Evolutionary conservation across 306 rosid genomes (phyloP).

Genomic region (Sicyos baderoa): DNA sequence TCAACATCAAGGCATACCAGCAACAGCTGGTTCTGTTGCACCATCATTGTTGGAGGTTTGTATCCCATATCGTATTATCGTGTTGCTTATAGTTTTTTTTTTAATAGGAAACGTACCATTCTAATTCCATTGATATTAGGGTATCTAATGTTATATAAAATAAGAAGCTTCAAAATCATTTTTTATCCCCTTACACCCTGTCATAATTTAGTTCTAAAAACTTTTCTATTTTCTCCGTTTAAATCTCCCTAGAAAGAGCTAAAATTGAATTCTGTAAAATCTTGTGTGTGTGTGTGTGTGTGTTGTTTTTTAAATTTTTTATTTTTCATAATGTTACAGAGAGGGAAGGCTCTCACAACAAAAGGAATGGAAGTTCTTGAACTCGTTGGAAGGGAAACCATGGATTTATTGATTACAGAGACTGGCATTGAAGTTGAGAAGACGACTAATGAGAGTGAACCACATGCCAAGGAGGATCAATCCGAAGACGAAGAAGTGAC

Average conservation of each 20-base stretch:
- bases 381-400: constrained; percentile 86
- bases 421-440: constrained; percentile 88
- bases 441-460: constrained; percentile 32
- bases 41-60: constrained; percentile 86
- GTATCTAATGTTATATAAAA: neutral
- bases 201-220: neutral
- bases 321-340: constrained; percentile 35
- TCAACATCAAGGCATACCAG: constrained; percentile 44
- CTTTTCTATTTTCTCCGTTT: neutral
- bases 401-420: constrained; percentile 82
- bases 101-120: neutral
- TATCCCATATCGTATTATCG: constrained; percentile 22
- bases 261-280: neutral
- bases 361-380: constrained; percentile 98
- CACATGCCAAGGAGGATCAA: constrained; percentile 49
- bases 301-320: neutral
- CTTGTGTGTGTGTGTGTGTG: neutral
- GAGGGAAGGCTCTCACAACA: constrained; percentile 85
- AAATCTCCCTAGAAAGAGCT: neutral
- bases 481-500: constrained; percentile 70
- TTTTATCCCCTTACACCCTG: neutral
- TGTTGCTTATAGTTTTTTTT: constrained; percentile 27
- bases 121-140: neutral
- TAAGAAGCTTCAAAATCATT: neutral
- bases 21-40: constrained; percentile 46